Evolutionary conservation across 495 filamentous ascomycete species (phyloP), one percentile per base, ranked within the genome.

Genomic region (Penicillium samsonianum): DNA sequence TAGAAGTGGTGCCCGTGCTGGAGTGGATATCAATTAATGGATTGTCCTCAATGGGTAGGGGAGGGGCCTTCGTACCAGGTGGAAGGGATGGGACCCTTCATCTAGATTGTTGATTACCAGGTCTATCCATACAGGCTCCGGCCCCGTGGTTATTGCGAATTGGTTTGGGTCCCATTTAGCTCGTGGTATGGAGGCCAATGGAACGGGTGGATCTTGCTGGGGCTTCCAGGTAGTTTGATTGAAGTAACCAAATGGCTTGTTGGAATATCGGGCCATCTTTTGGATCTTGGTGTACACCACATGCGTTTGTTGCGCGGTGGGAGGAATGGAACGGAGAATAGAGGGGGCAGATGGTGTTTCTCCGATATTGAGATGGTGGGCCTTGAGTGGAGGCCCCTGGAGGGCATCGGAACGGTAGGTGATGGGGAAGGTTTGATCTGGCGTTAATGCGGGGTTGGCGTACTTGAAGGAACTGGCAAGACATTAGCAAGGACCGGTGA

Each of bases 1-100:
- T 92, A 92, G 74, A 93, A 94, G 63, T 87, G 82, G 73, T 96
- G 90, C 4, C 91, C 91, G 76, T 96, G 91, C 46, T 91, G 6
- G 20, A 45, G 23, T 47, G 87, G 75, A 86, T 2, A 86, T 30
- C 10, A 31, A 31, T 46, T 48, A 46, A 46, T 16, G 31, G 2
- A 2, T 43, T 25, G 7, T 45, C 12, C 16, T 17, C 6, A 14
- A 50, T 5, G 10, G 9, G n/a, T 10, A 33, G 22, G 41, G 6
- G 47, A 10, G 40, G 22, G 8, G 17, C 8, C 31, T 44, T 55
- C 61, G 23, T 67, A 79, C 77, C 42, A 82, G 42, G 60, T 83
- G 80, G 56, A 82, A 83, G 9, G 80, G 78, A 64, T 83, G 80
- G 2, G 72, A 67, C 4, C 72, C 70, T 26, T 77, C 77, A 43